Base-by-base conservation (phyloP, 345 rosid genomes). In the Corymbia maculata region DNA sequence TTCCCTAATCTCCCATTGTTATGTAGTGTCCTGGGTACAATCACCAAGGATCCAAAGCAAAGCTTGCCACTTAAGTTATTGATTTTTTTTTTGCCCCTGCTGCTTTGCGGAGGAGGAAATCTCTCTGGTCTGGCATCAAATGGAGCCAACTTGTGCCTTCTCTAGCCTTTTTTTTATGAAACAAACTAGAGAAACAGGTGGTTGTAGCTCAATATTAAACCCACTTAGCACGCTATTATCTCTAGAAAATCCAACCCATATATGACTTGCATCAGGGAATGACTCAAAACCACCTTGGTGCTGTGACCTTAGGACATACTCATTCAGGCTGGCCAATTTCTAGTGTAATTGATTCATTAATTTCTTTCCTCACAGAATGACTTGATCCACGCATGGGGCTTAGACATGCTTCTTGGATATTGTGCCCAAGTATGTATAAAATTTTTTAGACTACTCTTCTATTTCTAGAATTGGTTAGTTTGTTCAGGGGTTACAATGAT, bases 341-440 rank as follows among this genome's bases (percentile, higher is more conserved):
- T 57, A n/a, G 64, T 80, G 53, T 53, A 30, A 50, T 85, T 50
- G 45, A 66, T 49, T 51, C 59, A 13, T 42, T 36, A 8, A 55
- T 79, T 90, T 52, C 44, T 53, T 55, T 50, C 64, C 17, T 89
- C 28, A 50, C 94, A 97, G 99, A 97, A 96, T 88, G 98, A 96
- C 92, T 92, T 97, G 94, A 95, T 96, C 89, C 99, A 97, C 50
- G 98, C 98, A 1, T 97, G 99, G 99, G 99, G 99, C 85, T 90
- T 97, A 51, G 99, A 97, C 91, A 90, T 87, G 89, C 95, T 94
- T 90, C 99, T 96, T 7, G 99, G 99, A 50, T 96, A 96, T 89
- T 97, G 99, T 86, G 97, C 98, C 68, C 98, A 96, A 89, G 99
- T 96, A 92, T 89, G 90, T 88, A 90, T 89, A 66, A 32, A 28